These are phyloP conservation scores for Russula abietina DNA, from an alignment of 768 basidiomycete genomes.

Conservation along the genomic window DNA sequence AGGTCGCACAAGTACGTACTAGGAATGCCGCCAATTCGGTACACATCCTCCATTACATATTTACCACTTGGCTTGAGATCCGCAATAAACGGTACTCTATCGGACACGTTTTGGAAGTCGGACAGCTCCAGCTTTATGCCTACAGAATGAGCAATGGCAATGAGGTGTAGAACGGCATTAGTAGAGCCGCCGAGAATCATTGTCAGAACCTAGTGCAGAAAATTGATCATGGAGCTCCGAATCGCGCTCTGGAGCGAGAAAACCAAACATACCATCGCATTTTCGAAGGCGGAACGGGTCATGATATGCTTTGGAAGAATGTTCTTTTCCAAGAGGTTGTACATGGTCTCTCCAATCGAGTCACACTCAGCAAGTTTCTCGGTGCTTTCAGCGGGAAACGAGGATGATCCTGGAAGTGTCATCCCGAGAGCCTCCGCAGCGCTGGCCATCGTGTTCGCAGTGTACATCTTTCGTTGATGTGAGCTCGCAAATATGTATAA, in stretches of 20 bases:
- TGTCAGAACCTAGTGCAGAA: constrained; percentile 65
- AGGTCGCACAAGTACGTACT: constrained; percentile 46
- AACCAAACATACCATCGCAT: constrained; percentile 71
- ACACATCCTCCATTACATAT: constrained; percentile 97
- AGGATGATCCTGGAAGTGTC: constrained; percentile 94
- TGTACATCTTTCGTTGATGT: constrained; percentile 71
- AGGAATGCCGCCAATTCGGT: constrained; percentile 94
- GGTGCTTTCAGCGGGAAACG: constrained; percentile 86
- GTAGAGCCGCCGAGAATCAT: constrained; percentile 98
- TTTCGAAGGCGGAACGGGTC: constrained; percentile 95
- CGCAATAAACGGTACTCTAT: constrained; percentile 89
- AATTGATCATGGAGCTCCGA: neutral
- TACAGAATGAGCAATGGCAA: constrained; percentile 94
- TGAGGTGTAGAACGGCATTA: constrained; percentile 93
- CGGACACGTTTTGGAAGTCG: constrained; percentile 91
- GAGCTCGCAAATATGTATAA: constrained; percentile 6
- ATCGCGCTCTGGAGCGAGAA: neutral
- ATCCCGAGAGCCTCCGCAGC: constrained; percentile 94
- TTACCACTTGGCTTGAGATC: constrained; percentile 96
- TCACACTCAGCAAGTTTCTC: constrained; percentile 87
- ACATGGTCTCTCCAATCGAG: constrained; percentile 75
- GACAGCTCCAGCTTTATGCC: constrained; percentile 84
- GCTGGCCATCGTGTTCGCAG: constrained; percentile 97
- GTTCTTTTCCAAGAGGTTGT: constrained; percentile 82
- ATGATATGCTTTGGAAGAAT: constrained; percentile 93